phyloP scores from a whole-genome alignment of 768 basidiomycete genomes.

The Auricularia sp. region DNA sequence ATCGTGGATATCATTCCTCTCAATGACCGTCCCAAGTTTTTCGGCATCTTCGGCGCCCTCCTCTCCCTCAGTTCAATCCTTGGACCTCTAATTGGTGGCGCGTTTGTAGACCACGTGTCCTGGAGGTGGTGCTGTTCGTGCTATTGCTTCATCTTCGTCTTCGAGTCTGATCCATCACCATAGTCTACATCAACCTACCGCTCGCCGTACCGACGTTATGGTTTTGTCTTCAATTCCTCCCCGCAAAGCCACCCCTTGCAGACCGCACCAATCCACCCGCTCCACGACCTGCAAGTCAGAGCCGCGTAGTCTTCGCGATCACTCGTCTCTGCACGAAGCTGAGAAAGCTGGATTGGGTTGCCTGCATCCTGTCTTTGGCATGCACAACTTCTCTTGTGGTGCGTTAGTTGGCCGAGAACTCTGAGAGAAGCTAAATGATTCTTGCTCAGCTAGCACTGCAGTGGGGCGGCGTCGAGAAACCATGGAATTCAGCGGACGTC shows the following conservation, averaged over 20 bases:
- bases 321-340: not conserved
- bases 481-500: not conserved
- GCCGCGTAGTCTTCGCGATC: not conserved
- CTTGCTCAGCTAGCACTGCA: constrained; percentile 2
- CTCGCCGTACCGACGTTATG: constrained; percentile 20
- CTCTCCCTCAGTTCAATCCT: constrained; percentile 23
- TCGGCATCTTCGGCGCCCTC: constrained; percentile 3
- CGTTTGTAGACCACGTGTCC: constrained; percentile 22
- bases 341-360: not conserved
- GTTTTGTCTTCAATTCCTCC: constrained; percentile 20
- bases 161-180: too few relatives aligned
- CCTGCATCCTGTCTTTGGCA: not conserved
- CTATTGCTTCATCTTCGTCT: too few relatives aligned
- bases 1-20: constrained; percentile 4
- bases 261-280: not conserved
- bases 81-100: constrained; percentile 26
- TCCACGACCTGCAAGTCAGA: not conserved
- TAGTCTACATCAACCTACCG: constrained; percentile 22
- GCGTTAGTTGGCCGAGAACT: not conserved
- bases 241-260: not conserved
- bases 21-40: constrained; percentile 3
- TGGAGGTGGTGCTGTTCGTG: constrained; percentile 21
- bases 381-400: not conserved
- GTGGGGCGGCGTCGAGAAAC: constrained; percentile 3
- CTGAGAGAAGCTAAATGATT: not conserved